phyloP scores from a whole-genome alignment of 2,329 filamentous ascomycete species.

The Rhinocladiella mackenziei region DNA sequence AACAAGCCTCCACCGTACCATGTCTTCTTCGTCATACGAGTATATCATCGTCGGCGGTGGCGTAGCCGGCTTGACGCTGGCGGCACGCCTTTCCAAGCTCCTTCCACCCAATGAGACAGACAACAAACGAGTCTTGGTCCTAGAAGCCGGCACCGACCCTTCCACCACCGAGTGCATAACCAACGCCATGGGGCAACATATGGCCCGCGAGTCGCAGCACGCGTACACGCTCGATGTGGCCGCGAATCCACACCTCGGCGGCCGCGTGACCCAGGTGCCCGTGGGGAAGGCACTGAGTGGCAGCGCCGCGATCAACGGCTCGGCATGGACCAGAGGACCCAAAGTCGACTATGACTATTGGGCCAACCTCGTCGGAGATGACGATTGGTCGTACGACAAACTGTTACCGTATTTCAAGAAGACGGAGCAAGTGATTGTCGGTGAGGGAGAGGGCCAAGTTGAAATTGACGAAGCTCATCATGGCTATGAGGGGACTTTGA shows the following conservation, averaged over 20 bases:
- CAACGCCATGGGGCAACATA: background rate
- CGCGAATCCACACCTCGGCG: constrained; percentile 10
- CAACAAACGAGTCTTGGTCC: constrained; percentile 16
- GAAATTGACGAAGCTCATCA: constrained; percentile 12
- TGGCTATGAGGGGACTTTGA: constrained; percentile 13
- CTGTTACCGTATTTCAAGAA: constrained; percentile 48
- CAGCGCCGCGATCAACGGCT: constrained; percentile 42
- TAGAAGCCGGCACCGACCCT: constrained; percentile 18
- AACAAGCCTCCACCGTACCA: no score
- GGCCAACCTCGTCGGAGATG: constrained; percentile 41
- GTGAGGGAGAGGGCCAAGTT: background rate
- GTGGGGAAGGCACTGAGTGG: constrained; percentile 41
- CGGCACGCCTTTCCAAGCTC: constrained; percentile 16
- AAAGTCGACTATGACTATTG: constrained; percentile 47
- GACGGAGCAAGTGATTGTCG: constrained; percentile 32
- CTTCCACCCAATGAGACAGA: constrained; percentile 3
- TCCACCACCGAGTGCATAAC: constrained; percentile 6
- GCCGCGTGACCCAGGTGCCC: constrained; percentile 1
- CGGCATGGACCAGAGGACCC: constrained; percentile 42
- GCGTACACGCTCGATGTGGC: constrained; percentile 5
- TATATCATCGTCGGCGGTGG: constrained; percentile 25
- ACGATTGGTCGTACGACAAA: constrained; percentile 45
- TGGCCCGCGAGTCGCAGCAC: constrained; percentile 7
- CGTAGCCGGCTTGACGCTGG: constrained; percentile 17
- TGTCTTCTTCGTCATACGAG: constrained; percentile 14